phyloP scores from a whole-genome alignment of 345 rosid species.

The Camelina hispida region DNA sequence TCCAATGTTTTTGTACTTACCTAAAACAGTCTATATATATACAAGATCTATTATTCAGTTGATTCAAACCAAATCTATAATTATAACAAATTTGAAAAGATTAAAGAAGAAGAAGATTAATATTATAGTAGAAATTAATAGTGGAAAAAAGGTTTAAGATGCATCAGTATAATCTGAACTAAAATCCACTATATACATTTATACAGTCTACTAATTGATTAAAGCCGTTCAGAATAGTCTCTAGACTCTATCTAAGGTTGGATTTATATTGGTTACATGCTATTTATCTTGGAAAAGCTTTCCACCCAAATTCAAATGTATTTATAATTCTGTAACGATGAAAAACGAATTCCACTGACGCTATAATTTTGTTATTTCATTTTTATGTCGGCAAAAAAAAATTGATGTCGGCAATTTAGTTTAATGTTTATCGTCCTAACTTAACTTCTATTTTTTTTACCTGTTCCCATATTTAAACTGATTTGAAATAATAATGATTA shows the following conservation, averaged over 20 bases:
- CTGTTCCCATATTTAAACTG: neutral
- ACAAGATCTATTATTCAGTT: neutral
- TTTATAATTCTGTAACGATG: neutral
- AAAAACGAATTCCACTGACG: neutral
- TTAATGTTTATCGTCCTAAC: neutral
- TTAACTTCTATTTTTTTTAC: neutral
- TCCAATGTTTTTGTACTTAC: too few relatives aligned
- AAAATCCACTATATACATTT: neutral
- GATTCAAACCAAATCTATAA: too few relatives aligned
- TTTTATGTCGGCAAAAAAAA: neutral
- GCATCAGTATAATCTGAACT: neutral
- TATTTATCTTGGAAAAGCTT: slow-evolving; percentile 11
- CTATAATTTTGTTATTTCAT: neutral
- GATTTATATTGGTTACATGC: neutral
- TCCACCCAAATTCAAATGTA: slow-evolving; percentile 4
- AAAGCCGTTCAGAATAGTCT: neutral
- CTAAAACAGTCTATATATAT: neutral
- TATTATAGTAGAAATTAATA: neutral
- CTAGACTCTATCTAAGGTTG: too few relatives aligned
- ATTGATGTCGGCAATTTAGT: slow-evolving; percentile 3
- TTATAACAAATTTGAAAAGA: neutral
- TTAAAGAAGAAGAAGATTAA: neutral
- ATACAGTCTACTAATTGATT: neutral
- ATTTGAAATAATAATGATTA: slow-evolving; percentile 22
- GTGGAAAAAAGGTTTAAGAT: neutral